Base-by-base conservation (phyloP, 192 early-diverging fungal genomes). In the Umbelopsis sp. region DNA sequence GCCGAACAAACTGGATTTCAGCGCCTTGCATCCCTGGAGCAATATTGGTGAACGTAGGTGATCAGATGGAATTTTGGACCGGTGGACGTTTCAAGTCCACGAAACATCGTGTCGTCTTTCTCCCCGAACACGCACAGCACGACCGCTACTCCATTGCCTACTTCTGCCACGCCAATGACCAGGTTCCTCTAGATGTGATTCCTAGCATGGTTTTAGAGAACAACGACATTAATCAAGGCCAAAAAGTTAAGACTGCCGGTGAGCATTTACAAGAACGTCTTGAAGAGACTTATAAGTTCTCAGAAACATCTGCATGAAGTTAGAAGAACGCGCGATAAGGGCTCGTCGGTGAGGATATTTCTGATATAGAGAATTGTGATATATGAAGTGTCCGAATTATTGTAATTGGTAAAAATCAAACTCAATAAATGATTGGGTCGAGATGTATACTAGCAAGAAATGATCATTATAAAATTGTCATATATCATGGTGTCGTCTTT, bases 31-130 rank as follows among this genome's bases (percentile, higher is more conserved):
- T 89, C 53, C 81, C 84, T 5, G 72, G 72, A 25, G 71, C 82
- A 4, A 76, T 89, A 18, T 69, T 91, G 50, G 82, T 92, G 45
- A 91, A 90, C 67, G 80, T 88, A 55, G 88, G 76, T 5, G 89
- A 91, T 66, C 81, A 82, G 48, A 72, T 91, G 51, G 83, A 91
- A 66, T 78, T 78, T 72, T 91, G 89, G 89, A 89, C 87, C n/a
- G 77, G 74, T 22, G 85, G 85, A 9, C 65, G 87, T 45, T 79
- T 86, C 23, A 84, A 84, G 74, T 89, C 88, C 0, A 91, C 88
- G 11, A 81, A 75, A 46, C 89, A 91, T 66, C 82, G 89, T 4
- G 89, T 91, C 11, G 71, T 76, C 22, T 84, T 86, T 66, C 75
- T 81, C 11, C 81, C 83, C 10, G 81, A 88, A 61, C 82, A 86